Conservation (phyloP, 768 basidiomycete genomes). For the Kwoniella botswanensis region DNA sequence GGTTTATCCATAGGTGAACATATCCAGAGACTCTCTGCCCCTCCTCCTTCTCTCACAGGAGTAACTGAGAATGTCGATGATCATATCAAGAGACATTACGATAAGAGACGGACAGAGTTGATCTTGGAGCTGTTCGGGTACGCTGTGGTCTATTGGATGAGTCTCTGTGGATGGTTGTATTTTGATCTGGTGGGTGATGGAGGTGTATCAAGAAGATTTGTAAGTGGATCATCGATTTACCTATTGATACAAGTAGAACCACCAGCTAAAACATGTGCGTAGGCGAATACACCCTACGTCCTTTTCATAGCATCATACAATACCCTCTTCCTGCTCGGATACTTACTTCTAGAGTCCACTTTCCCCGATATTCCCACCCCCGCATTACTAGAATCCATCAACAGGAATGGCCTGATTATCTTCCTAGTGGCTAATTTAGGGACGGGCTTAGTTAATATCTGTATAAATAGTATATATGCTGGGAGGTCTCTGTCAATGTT, state of each 20-base stretch:
- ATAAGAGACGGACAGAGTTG: slow-evolving; percentile 65
- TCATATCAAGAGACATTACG: slow-evolving; percentile 28
- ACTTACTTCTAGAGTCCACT: slow-evolving; percentile 74
- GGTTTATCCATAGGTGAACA: slow-evolving; percentile 82
- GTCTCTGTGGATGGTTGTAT: slow-evolving; percentile 59
- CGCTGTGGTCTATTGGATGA: slow-evolving; percentile 75
- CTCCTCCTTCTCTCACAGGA: neutral
- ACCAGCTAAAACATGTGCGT: neutral
- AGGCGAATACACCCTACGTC: slow-evolving; percentile 89
- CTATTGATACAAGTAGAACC: neutral
- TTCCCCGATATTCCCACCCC: slow-evolving; percentile 60
- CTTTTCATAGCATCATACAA: slow-evolving; percentile 90
- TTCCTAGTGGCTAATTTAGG: slow-evolving; percentile 86
- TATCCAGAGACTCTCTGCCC: slow-evolving; percentile 68
- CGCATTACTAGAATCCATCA: slow-evolving; percentile 75
- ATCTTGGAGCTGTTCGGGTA: slow-evolving; percentile 78
- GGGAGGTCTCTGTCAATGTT: slow-evolving; percentile 66
- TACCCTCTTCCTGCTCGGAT: slow-evolving; percentile 78
- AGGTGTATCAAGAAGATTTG: slow-evolving; percentile 68
- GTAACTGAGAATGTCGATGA: slow-evolving; percentile 22
- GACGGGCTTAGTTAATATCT: slow-evolving; percentile 83
- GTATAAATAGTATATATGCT: slow-evolving; percentile 79
- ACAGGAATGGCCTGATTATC: slow-evolving; percentile 74
- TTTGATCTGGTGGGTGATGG: slow-evolving; percentile 45
- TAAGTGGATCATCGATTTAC: slow-evolving; percentile 56